Conservation (phyloP, 148 eudicot species). For the Rhododendron vialii region DNA sequence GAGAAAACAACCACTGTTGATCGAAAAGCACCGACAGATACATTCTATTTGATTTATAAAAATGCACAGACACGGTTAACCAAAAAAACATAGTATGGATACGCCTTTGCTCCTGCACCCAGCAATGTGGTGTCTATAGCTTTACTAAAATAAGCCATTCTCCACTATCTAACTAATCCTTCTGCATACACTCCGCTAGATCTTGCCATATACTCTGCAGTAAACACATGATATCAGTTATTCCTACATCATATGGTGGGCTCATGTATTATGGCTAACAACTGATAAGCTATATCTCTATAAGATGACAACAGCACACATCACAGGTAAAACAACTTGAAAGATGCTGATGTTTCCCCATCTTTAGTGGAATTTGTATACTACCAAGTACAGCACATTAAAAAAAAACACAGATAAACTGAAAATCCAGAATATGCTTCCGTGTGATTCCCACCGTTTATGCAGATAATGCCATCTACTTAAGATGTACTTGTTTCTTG, state of each 20-base stretch:
- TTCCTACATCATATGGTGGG: neutral
- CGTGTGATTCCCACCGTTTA: neutral
- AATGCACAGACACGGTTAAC: neutral
- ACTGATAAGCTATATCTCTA: neutral
- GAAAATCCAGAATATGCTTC: neutral
- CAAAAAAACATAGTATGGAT: slow-evolving; percentile 18
- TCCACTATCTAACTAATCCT: slow-evolving; percentile 6
- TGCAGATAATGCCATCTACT: neutral
- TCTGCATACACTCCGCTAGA: neutral
- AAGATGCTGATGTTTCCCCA: neutral
- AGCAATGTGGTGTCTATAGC: slow-evolving; percentile 30
- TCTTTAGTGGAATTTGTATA: neutral
- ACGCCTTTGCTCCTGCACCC: slow-evolving; percentile 43
- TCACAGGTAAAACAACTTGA: neutral
- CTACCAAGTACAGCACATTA: neutral
- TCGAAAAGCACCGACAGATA: neutral
- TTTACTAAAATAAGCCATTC: slow-evolving; percentile 32
- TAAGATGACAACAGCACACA: neutral
- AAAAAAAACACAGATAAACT: neutral
- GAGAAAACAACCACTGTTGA: neutral
- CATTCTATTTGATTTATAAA: neutral
- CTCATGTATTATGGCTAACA: neutral
- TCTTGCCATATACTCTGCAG: slow-evolving; percentile 16
- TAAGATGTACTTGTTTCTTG: neutral
- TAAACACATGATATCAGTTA: neutral